phyloP scores from a whole-genome alignment of 139 green algal genomes.

The Coccomyxa sp. region DNA sequence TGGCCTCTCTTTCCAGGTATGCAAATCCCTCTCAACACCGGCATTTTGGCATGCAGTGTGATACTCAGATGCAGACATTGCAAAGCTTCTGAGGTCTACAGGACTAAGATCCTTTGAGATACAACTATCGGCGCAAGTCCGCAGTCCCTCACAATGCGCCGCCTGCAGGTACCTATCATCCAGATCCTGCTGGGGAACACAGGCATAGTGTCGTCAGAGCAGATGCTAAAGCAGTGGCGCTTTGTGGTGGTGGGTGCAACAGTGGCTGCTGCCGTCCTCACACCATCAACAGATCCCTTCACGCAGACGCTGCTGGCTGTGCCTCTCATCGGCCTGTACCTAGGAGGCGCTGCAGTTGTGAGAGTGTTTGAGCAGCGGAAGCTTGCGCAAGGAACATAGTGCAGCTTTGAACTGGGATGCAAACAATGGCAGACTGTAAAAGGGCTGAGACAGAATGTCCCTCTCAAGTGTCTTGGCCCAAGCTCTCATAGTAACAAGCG shows the following conservation, averaged over 20 bases:
- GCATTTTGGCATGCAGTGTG: too few relatives aligned
- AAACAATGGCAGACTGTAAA: too few relatives aligned
- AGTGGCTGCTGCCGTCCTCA: constrained; percentile 92
- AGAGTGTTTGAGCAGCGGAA: constrained; percentile 59
- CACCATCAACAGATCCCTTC: constrained; percentile 97
- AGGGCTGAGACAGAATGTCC: too few relatives aligned
- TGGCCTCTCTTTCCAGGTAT: constrained; percentile 93
- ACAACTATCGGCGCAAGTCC: too few relatives aligned
- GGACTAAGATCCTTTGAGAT: too few relatives aligned
- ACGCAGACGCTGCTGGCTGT: constrained; percentile 94
- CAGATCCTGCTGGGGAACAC: constrained; percentile 95
- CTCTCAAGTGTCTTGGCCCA: too few relatives aligned
- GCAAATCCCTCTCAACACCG: too few relatives aligned
- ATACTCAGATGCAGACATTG: too few relatives aligned
- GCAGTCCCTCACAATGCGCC: too few relatives aligned
- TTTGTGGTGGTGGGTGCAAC: constrained; percentile 96
- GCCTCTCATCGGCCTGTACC: constrained; percentile 91
- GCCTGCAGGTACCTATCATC: constrained; percentile 91
- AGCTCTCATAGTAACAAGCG: too few relatives aligned
- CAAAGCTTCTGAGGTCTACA: too few relatives aligned
- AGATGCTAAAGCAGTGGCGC: constrained; percentile 94
- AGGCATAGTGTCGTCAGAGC: constrained; percentile 78
- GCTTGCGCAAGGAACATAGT: neutral
- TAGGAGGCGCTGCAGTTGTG: constrained; percentile 83
- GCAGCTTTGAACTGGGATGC: too few relatives aligned